Evolutionary conservation across 139 green algal genomes (phyloP).

Genomic region (Diplosphaera chodatii): DNA sequence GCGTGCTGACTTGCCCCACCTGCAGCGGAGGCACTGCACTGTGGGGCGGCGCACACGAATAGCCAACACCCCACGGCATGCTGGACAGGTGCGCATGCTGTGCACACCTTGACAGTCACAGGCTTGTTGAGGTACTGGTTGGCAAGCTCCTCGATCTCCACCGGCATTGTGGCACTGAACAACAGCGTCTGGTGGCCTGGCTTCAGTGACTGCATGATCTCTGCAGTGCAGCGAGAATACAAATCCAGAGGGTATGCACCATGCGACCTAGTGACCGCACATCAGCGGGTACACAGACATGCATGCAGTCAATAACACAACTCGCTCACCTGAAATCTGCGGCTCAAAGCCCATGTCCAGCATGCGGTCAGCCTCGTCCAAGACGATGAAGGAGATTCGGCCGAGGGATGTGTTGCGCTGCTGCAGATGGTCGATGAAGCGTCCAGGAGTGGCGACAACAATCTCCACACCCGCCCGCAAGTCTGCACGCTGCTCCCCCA

Average conservation of each 20-base stretch:
- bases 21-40: no score
- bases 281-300: no score
- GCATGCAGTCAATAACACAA: no score
- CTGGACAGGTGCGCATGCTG: no score
- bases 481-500: conserved; percentile 74
- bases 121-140: conserved; percentile 64
- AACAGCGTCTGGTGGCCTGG: conserved; percentile 50
- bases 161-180: conserved; percentile 64
- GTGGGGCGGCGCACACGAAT: no score
- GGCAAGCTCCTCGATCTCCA: conserved; percentile 78
- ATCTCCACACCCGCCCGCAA: conserved; percentile 72
- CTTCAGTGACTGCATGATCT: conserved; percentile 11
- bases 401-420: conserved; percentile 63
- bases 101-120: conserved; percentile 47
- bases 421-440: conserved; percentile 86
- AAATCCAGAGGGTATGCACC: no score
- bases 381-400: conserved; percentile 76
- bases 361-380: conserved; percentile 95
- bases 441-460: conserved; percentile 77
- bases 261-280: no score
- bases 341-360: conserved; percentile 95
- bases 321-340: conserved; percentile 62
- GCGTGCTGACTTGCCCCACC: conserved; percentile 60
- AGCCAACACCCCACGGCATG: no score
- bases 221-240: no score